Conservation (phyloP, 2,329 filamentous ascomycete genomes). For the Hortaea werneckii region DNA sequence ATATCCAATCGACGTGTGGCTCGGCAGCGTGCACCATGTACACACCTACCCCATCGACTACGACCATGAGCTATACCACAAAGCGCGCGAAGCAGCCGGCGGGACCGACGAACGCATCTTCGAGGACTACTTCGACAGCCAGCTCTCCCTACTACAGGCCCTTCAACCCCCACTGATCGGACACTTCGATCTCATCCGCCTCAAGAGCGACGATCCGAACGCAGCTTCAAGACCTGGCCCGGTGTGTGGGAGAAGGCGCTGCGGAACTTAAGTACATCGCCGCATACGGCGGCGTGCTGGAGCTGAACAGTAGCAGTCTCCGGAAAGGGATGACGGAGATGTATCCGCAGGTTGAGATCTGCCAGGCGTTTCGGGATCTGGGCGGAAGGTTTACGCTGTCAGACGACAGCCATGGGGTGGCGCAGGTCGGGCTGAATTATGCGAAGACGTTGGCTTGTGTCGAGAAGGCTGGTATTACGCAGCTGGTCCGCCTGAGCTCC, state of each 20-base stretch:
- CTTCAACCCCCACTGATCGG: conserved; percentile 71
- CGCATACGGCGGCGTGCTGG: conserved; percentile 69
- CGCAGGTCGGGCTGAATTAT: conserved; percentile 83
- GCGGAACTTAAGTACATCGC: conserved; percentile 64
- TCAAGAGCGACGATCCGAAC: conserved; percentile 62
- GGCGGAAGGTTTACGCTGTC: conserved; percentile 81
- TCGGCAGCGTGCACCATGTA: conserved; percentile 88
- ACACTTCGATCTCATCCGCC: conserved; percentile 84
- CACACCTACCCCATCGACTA: conserved; percentile 84
- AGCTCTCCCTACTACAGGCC: conserved; percentile 66
- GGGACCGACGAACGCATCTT: conserved; percentile 65
- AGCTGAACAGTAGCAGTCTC: conserved; percentile 79
- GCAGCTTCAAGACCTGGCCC: conserved; percentile 34
- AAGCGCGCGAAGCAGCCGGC: conserved; percentile 47
- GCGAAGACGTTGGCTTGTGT: conserved; percentile 59
- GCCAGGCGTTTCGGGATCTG: conserved; percentile 35
- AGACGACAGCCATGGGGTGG: conserved; percentile 86
- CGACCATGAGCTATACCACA: conserved; percentile 55
- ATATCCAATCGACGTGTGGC: conserved; percentile 72
- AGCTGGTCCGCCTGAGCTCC: conserved; percentile 38
- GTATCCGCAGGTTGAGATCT: conserved; percentile 72
- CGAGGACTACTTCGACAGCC: conserved; percentile 78
- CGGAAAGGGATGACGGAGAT: conserved; percentile 85
- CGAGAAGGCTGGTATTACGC: conserved; percentile 51
- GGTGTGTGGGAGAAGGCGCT: conserved; percentile 62